Percentiles rank a stretch among this genome's conserved stretches.
phyloP scores from a whole-genome alignment of 345 rosid species.

The Eucalyptus curtisii region DNA sequence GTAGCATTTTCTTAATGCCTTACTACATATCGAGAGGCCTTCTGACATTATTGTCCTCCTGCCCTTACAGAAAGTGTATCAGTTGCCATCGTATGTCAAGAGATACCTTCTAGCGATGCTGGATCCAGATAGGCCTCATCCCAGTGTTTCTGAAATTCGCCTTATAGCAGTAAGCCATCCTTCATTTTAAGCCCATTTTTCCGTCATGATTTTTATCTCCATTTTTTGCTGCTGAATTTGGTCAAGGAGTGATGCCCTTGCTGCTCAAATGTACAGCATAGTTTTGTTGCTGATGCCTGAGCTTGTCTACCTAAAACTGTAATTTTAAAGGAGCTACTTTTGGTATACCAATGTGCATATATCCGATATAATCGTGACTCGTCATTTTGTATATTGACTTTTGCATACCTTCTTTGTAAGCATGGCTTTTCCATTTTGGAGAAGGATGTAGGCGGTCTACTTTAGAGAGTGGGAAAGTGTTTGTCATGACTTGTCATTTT shows the following conservation, averaged over 20 bases:
- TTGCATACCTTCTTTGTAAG: not conserved
- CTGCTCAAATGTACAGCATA: not conserved
- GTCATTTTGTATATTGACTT: not conserved
- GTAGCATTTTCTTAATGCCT: not conserved
- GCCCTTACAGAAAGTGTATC: conserved; percentile 42
- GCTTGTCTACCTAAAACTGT: not conserved
- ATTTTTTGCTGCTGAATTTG: not conserved
- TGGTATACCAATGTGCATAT: not conserved
- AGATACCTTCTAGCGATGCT: conserved; percentile 49
- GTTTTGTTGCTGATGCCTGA: not conserved
- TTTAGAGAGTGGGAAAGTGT: not conserved
- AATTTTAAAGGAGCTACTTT: not conserved
- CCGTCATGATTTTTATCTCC: not conserved
- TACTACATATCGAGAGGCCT: not conserved
- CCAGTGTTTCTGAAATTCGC: conserved; percentile 50
- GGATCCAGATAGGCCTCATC: conserved; percentile 61
- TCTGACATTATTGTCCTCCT: not conserved
- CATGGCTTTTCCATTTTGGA: not conserved
- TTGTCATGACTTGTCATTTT: not conserved
- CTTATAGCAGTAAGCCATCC: conserved; percentile 40
- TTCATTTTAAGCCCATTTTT: not conserved
- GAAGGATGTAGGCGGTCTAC: not conserved
- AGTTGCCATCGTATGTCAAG: conserved; percentile 60
- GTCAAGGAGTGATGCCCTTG: not conserved
- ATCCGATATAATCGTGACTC: not conserved